These are phyloP conservation scores for Taphrina populina DNA, from an alignment of 1,139 yeast species.

Conservation along the genomic window DNA sequence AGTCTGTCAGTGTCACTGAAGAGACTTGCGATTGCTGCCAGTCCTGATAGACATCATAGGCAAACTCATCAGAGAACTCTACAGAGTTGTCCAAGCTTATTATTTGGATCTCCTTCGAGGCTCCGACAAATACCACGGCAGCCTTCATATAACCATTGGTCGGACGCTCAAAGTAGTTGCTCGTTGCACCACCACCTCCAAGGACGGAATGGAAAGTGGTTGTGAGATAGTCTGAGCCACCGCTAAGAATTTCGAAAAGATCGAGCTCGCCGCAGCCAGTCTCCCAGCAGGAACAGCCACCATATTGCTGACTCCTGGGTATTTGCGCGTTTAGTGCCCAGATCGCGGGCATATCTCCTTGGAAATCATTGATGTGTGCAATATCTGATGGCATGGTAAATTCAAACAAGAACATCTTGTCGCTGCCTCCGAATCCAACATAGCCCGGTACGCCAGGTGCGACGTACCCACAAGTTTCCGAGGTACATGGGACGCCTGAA, in stretches of 20 bases:
- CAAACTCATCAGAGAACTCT: conserved; percentile 6
- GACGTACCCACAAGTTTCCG: conserved; percentile 78
- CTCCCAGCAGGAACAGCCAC: conserved; percentile 77
- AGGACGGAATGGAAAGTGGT: conserved; percentile 86
- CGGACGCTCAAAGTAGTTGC: conserved; percentile 86
- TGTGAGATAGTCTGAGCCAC: conserved; percentile 73
- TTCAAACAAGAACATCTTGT: conserved; percentile 84
- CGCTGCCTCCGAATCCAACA: conserved; percentile 71
- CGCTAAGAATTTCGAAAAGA: conserved; percentile 72
- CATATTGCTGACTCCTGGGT: conserved; percentile 91
- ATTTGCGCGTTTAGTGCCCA: conserved; percentile 93
- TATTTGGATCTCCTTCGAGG: conserved; percentile 55
- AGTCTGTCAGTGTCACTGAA: conserved; percentile 1
- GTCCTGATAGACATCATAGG: conserved; percentile 6
- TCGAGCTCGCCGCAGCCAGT: conserved; percentile 98
- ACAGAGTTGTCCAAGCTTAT: conserved; percentile 44
- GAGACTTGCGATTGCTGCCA: conserved; percentile 7
- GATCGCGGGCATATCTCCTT: conserved; percentile 90
- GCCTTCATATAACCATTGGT: conserved; percentile 74
- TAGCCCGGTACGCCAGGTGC: conserved; percentile 83
- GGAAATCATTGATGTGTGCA: conserved; percentile 48
- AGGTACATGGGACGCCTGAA: conserved; percentile 63
- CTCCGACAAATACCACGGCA: conserved; percentile 75
- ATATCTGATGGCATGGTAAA: conserved; percentile 82
- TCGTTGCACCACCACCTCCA: conserved; percentile 77